Conservation (phyloP, 2,329 filamentous ascomycete species). For the Metarhizium rileyi region DNA sequence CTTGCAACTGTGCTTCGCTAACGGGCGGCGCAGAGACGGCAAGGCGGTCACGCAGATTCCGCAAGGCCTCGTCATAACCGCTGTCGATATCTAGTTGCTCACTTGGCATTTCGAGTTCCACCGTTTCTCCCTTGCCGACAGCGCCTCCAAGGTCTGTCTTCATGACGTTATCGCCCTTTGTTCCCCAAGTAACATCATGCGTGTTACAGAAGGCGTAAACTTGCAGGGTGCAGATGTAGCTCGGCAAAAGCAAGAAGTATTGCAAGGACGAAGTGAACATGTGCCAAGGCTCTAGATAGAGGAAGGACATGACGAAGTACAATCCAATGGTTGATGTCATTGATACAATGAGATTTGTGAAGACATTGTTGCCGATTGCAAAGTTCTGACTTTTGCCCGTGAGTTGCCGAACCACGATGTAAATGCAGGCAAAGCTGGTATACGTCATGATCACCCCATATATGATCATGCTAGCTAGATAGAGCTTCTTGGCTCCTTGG, state of each 20-base stretch:
- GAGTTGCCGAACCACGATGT: conserved; percentile 80
- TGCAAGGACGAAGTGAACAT: conserved; percentile 89
- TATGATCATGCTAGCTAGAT: conserved; percentile 78
- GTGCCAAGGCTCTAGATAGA: conserved; percentile 98
- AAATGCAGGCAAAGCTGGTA: conserved; percentile 80
- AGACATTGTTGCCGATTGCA: conserved; percentile 71
- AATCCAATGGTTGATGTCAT: conserved; percentile 82
- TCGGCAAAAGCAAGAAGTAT: conserved; percentile 87
- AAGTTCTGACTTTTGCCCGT: conserved; percentile 38
- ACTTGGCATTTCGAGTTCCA: conserved; percentile 94
- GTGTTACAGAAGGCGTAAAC: conserved; percentile 99
- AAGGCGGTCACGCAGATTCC: conserved; percentile 87
- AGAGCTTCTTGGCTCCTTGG: conserved; percentile 87
- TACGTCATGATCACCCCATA: conserved; percentile 94
- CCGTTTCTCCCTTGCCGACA: conserved; percentile 65
- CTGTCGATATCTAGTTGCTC: conserved; percentile 98
- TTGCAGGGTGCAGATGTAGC: conserved; percentile 93
- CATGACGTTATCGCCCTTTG: conserved; percentile 94
- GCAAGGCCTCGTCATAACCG: conserved; percentile 91
- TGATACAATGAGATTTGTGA: conserved; percentile 89
- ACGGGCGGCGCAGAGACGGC: conserved; percentile 57
- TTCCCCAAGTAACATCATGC: conserved; percentile 98
- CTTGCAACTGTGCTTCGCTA: conserved; percentile 77
- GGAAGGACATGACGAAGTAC: conserved; percentile 92
- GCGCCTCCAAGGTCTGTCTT: conserved; percentile 88